These are phyloP conservation scores for Hura crepitans DNA, from an alignment of 441 rosid species.

Conservation along the genomic window DNA sequence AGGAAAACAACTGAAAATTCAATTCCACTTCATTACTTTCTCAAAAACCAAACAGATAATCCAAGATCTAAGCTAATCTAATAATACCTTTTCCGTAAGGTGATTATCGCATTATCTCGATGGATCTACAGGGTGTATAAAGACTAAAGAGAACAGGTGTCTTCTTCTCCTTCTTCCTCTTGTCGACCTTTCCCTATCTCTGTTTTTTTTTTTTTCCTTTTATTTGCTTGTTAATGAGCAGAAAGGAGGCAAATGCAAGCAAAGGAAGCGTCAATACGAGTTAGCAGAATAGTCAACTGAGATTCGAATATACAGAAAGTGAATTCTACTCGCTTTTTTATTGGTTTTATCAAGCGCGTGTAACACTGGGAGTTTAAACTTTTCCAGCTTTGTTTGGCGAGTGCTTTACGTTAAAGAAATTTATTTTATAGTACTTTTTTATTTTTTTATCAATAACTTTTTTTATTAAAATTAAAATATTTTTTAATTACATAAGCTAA, in stretches of 20 bases:
- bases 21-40: background rate
- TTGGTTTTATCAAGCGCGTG: constrained; percentile 14
- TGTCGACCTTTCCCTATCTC: no score
- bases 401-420: constrained; percentile 8
- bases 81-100: constrained; percentile 5
- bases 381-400: background rate
- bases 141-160: background rate
- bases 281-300: constrained; percentile 1
- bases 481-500: no score
- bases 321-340: constrained; percentile 1
- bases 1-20: background rate
- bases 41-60: constrained; percentile 13
- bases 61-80: constrained; percentile 5
- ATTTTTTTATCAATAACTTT: no score
- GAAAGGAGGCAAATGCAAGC: constrained; percentile 10
- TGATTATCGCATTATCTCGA: background rate
- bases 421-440: background rate
- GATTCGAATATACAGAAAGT: background rate
- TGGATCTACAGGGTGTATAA: background rate
- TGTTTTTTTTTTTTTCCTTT: background rate
- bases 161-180: background rate
- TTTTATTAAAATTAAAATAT: no score
- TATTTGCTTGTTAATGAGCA: background rate
- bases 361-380: background rate
- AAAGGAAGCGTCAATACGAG: constrained; percentile 12